A percentile compares a stretch with the other conserved stretches of the same genome.
Conservation (phyloP, 257 asterid genomes). For the Solanum arcanum region DNA sequence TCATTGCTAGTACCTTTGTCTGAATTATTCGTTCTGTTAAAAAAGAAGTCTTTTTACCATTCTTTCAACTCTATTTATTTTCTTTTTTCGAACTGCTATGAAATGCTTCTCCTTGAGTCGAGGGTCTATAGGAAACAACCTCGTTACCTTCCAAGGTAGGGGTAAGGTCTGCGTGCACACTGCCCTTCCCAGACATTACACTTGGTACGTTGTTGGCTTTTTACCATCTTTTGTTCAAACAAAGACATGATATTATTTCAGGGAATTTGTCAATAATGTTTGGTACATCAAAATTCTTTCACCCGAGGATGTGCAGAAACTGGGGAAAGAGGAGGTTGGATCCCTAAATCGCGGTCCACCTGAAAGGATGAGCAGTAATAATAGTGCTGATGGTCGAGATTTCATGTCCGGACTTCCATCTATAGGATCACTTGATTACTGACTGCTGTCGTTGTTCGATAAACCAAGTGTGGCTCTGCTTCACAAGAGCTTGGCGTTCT, state of each 20-base stretch:
- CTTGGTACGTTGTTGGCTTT: neutral
- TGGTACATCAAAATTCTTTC: conserved; percentile 98
- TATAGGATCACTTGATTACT: conserved; percentile 61
- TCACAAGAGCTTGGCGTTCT: neutral
- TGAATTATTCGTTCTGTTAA: neutral
- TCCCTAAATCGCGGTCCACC: conserved; percentile 32
- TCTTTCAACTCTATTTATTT: neutral
- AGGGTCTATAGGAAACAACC: neutral
- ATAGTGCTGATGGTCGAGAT: conserved; percentile 36
- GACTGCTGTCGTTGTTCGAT: neutral
- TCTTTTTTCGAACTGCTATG: neutral
- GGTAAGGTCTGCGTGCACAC: neutral
- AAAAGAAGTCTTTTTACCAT: neutral
- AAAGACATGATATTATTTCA: conserved; percentile 9
- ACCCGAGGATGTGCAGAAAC: conserved; percentile 78
- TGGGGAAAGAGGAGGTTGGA: conserved; percentile 65
- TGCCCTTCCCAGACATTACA: neutral
- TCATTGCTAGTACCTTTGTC: neutral
- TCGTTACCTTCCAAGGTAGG: neutral
- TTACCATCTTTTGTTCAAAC: neutral
- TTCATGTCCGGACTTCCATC: conserved; percentile 48
- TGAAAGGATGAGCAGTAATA: conserved; percentile 29
- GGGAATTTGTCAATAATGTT: conserved; percentile 90
- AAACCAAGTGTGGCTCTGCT: neutral
- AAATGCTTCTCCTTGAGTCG: neutral